Percentiles rank a stretch among this genome's conserved stretches.
These are phyloP conservation scores for Aspergillus heteromorphus DNA, from an alignment of 495 filamentous ascomycete genomes.

Conservation along the genomic window DNA sequence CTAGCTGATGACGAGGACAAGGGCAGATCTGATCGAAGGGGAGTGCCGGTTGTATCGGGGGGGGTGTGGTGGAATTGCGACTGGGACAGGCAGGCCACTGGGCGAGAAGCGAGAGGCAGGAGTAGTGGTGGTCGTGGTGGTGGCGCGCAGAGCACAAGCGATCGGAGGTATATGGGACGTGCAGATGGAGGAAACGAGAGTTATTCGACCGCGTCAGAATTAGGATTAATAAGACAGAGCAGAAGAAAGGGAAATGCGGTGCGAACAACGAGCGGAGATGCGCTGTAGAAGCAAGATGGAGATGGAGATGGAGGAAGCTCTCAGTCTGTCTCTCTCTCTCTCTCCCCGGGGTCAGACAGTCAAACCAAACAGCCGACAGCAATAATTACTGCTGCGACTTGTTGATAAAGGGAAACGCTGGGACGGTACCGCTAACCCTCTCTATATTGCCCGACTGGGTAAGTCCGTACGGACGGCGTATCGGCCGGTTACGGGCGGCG, in stretches of 20 bases:
- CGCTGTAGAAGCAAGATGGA: not conserved
- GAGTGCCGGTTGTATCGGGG: not conserved
- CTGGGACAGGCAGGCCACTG: not conserved
- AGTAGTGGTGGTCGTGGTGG: not conserved
- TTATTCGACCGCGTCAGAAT: not conserved
- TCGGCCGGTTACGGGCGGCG: not conserved
- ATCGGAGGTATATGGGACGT: slow-evolving; percentile 1
- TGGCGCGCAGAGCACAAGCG: not conserved
- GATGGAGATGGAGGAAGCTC: not conserved
- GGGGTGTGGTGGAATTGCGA: not conserved
- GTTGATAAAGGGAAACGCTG: slow-evolving; percentile 4
- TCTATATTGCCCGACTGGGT: slow-evolving; percentile 5
- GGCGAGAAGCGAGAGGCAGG: slow-evolving; percentile 8
- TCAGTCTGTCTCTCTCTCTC: too few species aligned
- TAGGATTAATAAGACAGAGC: not conserved
- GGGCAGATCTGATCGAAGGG: not conserved
- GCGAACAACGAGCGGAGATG: not conserved
- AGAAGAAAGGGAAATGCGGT: not conserved
- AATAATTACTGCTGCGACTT: not conserved
- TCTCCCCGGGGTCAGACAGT: not conserved
- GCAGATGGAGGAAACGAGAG: not conserved
- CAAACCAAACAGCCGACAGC: not conserved
- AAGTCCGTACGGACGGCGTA: slow-evolving; percentile 2
- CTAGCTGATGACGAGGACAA: not conserved
- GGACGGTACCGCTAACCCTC: not conserved